Conservation (phyloP, 2,329 filamentous ascomycete genomes). For the Fusarium praegraminearum region DNA sequence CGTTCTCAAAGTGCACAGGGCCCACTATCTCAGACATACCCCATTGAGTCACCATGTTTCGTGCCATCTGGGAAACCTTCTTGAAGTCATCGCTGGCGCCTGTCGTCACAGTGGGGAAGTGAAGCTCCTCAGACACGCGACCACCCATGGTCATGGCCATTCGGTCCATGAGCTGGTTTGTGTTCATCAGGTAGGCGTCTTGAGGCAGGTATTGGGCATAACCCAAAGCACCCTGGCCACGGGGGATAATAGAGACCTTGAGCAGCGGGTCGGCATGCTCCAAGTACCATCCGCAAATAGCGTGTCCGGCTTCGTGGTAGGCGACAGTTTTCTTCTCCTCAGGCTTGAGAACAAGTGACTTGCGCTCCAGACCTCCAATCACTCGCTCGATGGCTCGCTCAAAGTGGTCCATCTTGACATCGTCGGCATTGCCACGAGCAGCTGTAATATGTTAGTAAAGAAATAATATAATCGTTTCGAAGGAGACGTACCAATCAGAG, state of each 20-base stretch:
- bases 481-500: conserved; percentile 82
- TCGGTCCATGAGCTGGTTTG: conserved; percentile 96
- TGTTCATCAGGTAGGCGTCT: conserved; percentile 96
- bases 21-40: conserved; percentile 97
- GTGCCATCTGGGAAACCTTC: conserved; percentile 96
- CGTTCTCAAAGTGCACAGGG: conserved; percentile 89
- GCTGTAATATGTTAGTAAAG: conserved; percentile 63
- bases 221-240: conserved; percentile 90
- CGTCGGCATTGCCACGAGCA: conserved; percentile 82
- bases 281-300: conserved; percentile 98
- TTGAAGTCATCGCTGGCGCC: conserved; percentile 98
- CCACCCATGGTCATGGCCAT: conserved; percentile 99
- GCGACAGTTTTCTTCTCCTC: conserved; percentile 96
- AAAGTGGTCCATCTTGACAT: conserved; percentile 90
- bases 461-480: conserved; percentile 47
- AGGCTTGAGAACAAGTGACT: conserved; percentile 91
- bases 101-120: conserved; percentile 96
- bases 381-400: conserved; percentile 98
- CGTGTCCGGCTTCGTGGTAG: conserved; percentile 98
- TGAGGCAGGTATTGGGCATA: conserved; percentile 98
- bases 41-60: conserved; percentile 99
- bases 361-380: conserved; percentile 96
- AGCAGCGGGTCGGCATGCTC: conserved; percentile 95
- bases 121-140: conserved; percentile 93
- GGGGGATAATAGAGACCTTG: conserved; percentile 98